Percentiles rank a stretch among this genome's conserved stretches.
These are phyloP conservation scores for Saksenaea oblongispora DNA, from an alignment of 371 early-diverging fungal species.

Conservation along the genomic window DNA sequence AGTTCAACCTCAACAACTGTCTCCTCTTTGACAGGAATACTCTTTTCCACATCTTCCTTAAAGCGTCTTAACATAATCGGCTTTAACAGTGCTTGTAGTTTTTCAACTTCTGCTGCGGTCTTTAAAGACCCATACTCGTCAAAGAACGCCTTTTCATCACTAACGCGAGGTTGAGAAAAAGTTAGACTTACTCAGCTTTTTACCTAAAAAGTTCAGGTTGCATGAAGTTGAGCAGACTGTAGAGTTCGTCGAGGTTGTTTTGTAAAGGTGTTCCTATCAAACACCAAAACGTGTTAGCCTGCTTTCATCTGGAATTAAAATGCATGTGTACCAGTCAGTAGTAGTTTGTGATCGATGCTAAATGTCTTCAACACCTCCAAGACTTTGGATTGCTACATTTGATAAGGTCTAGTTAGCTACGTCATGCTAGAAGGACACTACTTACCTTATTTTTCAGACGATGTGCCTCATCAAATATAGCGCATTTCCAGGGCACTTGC, in stretches of 20 bases:
- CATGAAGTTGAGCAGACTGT: constrained; percentile 91
- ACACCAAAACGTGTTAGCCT: no score
- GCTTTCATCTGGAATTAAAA: no score
- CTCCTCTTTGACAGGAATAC: constrained; percentile 86
- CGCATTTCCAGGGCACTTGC: constrained; percentile 81
- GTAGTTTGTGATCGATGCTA: constrained; percentile 46
- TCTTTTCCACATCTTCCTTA: constrained; percentile 88
- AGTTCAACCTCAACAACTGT: constrained; percentile 89
- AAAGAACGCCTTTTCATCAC: constrained; percentile 73
- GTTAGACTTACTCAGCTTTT: background rate
- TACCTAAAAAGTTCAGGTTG: constrained; percentile 68
- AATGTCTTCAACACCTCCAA: constrained; percentile 45
- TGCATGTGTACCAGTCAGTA: constrained; percentile 34
- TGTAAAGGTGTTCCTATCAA: constrained; percentile 80
- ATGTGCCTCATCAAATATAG: constrained; percentile 97
- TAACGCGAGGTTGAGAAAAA: constrained; percentile 20
- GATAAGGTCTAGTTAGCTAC: background rate
- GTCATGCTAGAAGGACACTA: background rate
- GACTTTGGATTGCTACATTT: constrained; percentile 46
- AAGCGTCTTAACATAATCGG: constrained; percentile 79
- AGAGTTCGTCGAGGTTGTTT: constrained; percentile 91
- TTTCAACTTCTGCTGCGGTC: constrained; percentile 78
- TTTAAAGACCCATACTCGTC: constrained; percentile 75
- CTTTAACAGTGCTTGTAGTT: constrained; percentile 67
- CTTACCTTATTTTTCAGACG: constrained; percentile 83